Base-by-base conservation (phyloP, 2,329 filamentous ascomycete species). In the Trichoderma atrobrunneum region DNA sequence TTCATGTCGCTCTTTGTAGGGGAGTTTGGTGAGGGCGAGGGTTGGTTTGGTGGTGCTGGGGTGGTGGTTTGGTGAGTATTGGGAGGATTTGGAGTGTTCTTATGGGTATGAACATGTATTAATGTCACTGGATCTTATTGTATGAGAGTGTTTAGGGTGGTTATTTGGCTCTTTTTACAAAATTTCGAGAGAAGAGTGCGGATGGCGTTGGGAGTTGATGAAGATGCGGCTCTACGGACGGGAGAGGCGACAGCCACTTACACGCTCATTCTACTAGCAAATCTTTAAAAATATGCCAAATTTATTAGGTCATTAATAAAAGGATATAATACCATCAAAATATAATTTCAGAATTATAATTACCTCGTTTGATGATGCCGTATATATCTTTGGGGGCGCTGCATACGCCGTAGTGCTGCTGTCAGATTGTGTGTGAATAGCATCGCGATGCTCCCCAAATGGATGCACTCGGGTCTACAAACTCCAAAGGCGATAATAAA, bases 121-220 rank as follows among this genome's bases (percentile, higher is more conserved):
- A 14, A 1, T 24, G 1, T 21, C 5, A 12, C 0, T 54, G 39
- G 7, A 7, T 24, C 14, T 0, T 7, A 24, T 54, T 3, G 7
- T 24, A 7, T 24, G n/a, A 24, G 2, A 0, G 11, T 14, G n/a
- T 51, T 11, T 1, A 51, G 6, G 43, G 21, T 21, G n/a, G 1
- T 21, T 12, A 18, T 51, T 51, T 51, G 10, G 43, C 0, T 43
- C 16, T 43, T 51, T 51, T 21, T 3, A 3, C 24, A 2, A 21
- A 24, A 14, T n/a, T 57, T n/a, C 2, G 26, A 30, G 12, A 6
- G 26, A 30, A 10, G 5, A 7, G 54, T n/a, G 24, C 26, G 5
- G 54, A 57, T 12, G 10, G n/a, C 43, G 43, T 28, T 8, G 18
- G 21, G 16, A 12, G 1, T 14, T 2, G 36, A 64, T 26, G 12